Evolutionary conservation across 148 eudicot species (phyloP), one percentile per base, ranked within the genome.

Genomic region (Salicornia ramosissima): DNA sequence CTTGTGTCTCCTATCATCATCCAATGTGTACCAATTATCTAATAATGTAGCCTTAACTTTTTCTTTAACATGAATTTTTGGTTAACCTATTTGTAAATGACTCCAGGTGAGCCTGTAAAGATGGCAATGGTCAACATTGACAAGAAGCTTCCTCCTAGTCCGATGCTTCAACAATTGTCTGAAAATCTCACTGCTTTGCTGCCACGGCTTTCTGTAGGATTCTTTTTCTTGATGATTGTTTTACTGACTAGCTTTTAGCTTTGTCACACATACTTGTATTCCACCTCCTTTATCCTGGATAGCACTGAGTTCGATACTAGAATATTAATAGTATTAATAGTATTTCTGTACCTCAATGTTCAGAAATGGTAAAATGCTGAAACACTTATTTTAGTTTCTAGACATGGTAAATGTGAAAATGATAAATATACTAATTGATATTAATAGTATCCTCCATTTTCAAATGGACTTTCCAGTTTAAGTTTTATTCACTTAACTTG

Each of bases 81-180:
- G n/a, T 15, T 29, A 10, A 57, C 21, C 2, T 52, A 31, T 60
- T 50, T 33, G 19, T 75, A 16, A 40, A 19, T 77, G 34, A 70
- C 42, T 71, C 68, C 87, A 94, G 98, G 99, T 67, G 91, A 94
- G 58, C 96, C 97, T 18, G 18, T 83, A 71, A 94, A 90, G 85
- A 87, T 94, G 97, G 97, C 97, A 10, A 79, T 79, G 80, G 91
- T 56, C 39, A 70, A 77, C 64, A 66, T 86, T 55, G 83, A 89
- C 65, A 76, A 68, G 26, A 60, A 75, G 40, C 82, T 79, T 67
- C 83, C 92, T 67, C 88, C 82, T 63, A 22, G 77, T 68, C 68
- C 69, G 65, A 71, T 74, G 68, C 76, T 84, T 73, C 79, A 76
- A 66, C 84, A 85, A 60, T 25, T 91, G 51, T 81, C 92, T 67